Conservation (phyloP, 768 basidiomycete species). For the Pleurotus cornucopiae region DNA sequence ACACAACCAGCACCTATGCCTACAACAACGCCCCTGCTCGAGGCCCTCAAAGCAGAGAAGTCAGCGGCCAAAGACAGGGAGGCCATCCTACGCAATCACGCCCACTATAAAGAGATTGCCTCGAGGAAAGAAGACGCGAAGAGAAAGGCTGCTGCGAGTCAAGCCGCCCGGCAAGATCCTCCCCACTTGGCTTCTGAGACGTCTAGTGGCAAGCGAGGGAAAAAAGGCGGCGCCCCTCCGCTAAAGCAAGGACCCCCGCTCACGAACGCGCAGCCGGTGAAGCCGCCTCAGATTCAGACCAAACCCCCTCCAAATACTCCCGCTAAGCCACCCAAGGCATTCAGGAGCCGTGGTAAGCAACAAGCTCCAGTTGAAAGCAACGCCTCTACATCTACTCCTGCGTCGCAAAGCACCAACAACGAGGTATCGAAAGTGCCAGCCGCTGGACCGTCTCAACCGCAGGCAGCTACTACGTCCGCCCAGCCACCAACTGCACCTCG, state of each 20-base stretch:
- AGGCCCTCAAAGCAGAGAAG: slow-evolving; percentile 87
- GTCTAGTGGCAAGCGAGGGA: slow-evolving; percentile 3
- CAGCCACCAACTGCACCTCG: slow-evolving; percentile 24
- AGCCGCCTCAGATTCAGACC: slow-evolving; percentile 17
- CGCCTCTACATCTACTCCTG: neutral
- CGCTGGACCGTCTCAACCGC: slow-evolving; percentile 9
- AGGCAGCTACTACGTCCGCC: slow-evolving; percentile 14
- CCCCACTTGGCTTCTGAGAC: slow-evolving; percentile 15
- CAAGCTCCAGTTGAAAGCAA: neutral
- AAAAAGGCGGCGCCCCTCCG: slow-evolving; percentile 12
- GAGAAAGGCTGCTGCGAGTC: slow-evolving; percentile 22
- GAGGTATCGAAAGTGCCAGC: slow-evolving; percentile 9
- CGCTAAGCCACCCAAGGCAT: slow-evolving; percentile 15
- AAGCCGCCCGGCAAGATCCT: neutral
- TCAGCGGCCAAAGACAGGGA: slow-evolving; percentile 69
- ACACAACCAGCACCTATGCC: slow-evolving; percentile 56
- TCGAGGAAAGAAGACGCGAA: slow-evolving; percentile 32
- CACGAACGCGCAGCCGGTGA: slow-evolving; percentile 18
- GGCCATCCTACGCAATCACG: slow-evolving; percentile 65
- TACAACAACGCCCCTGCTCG: slow-evolving; percentile 87
- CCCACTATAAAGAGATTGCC: slow-evolving; percentile 57
- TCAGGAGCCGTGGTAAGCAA: slow-evolving; percentile 15
- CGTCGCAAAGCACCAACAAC: neutral
- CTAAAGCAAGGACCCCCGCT: slow-evolving; percentile 15
- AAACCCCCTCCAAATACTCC: slow-evolving; percentile 14